These are phyloP conservation scores for Pythium dissimile DNA, from an alignment of 352 stramenopile species.

Conservation along the genomic window DNA sequence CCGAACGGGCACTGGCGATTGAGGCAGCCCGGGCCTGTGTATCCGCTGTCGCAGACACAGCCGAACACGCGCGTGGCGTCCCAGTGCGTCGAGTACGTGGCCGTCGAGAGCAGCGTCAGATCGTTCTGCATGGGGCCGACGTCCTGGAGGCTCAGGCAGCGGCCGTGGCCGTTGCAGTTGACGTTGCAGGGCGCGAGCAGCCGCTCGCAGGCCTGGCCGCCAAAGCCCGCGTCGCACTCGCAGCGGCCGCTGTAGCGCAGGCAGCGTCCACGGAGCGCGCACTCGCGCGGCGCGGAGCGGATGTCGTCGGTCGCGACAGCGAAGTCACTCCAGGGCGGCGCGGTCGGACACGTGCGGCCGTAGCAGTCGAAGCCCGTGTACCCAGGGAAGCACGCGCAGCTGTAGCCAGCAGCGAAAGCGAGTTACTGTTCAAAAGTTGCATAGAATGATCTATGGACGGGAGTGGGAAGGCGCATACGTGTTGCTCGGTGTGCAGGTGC, in stretches of 20 bases:
- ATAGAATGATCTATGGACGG: not conserved
- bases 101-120: conserved; percentile 53
- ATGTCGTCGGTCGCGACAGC: conserved; percentile 37
- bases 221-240: conserved; percentile 76
- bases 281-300: conserved; percentile 46
- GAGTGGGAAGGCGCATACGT: conserved; percentile 25
- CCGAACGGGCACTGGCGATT: conserved; percentile 79
- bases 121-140: conserved; percentile 50
- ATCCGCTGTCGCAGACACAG: conserved; percentile 90
- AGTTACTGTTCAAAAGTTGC: not conserved
- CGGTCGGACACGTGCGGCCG: conserved; percentile 66
- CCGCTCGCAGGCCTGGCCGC: conserved; percentile 58
- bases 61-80: conserved; percentile 82
- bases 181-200: conserved; percentile 63
- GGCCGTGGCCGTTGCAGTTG: conserved; percentile 87
- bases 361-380: conserved; percentile 90
- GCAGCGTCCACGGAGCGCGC: conserved; percentile 75
- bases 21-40: conserved; percentile 84
- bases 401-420: no score
- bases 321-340: conserved; percentile 56
- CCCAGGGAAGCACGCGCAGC: conserved; percentile 80
- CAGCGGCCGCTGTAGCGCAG: conserved; percentile 71
- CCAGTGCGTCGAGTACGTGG: conserved; percentile 66
- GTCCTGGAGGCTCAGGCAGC: conserved; percentile 78
- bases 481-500: conserved; percentile 50